Evolutionary conservation across 768 basidiomycete genomes (phyloP), one percentile per base, ranked within the genome.

Genomic region (Lactarius indigo): DNA sequence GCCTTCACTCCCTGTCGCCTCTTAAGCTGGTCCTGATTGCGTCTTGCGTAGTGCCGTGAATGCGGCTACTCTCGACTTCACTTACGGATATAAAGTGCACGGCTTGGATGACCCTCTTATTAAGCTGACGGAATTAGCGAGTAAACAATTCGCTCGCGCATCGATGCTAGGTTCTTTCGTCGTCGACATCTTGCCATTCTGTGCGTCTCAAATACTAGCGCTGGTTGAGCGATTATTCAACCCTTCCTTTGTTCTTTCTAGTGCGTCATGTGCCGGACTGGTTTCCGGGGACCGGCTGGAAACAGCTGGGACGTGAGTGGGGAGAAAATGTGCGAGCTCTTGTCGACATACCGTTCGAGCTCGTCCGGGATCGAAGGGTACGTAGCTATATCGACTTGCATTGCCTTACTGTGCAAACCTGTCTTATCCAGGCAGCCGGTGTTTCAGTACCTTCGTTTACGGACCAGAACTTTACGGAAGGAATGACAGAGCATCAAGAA

Each of bases 241-340:
- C 26, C 50, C 26, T 37, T 8, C 18, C 17, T 26, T 7, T n/a
- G 55, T 61, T 30, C 33, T 31, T 17, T 63, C 13, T 54, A 76
- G 75, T 77, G 17, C 63, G 47, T 33, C 69, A 70, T 63, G 55
- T 75, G 1, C 78, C 78, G 4, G 55, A 42, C 12, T 78, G 78
- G 77, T 65, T 79, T 23, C 78, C 78, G 0, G 77, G 76, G 2
- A 70, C 76, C 0, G 69, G 56, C 8, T 79, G 74, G 70, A 59
- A 70, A 59, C 39, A 33, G 28, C n/a, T 35, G 26, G 70, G 66
- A 23, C 42, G 50, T 12, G 41, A 42, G 26, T 68, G 60, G 47
- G n/a, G 30, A 28, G 30, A 2, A 17, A 63, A 50, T n/a, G 26
- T 35, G 2, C 41, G 50, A 20, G 37, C 20, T 12, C 41, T 63